Percentiles rank a stretch among this genome's conserved stretches.
Conservation (phyloP, 2,329 filamentous ascomycete genomes). For the Penicillium digitatum region DNA sequence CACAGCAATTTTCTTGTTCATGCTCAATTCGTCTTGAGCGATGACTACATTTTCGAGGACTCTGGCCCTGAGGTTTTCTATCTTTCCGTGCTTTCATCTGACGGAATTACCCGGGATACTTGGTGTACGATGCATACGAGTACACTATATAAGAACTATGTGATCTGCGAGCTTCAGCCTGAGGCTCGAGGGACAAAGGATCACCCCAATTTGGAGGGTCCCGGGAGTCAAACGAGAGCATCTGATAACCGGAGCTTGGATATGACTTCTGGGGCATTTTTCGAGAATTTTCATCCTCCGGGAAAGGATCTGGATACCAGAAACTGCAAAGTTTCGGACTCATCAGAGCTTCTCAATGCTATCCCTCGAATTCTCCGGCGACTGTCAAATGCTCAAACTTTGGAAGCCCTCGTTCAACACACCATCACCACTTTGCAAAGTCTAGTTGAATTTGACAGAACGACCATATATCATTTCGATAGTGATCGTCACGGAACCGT, state of each 20-base stretch:
- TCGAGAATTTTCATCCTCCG: not conserved
- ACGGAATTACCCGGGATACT: constrained; percentile 58
- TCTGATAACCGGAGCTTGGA: not conserved
- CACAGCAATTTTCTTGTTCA: constrained; percentile 75
- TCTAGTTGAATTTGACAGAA: constrained; percentile 77
- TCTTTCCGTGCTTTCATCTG: constrained; percentile 60
- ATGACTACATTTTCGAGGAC: constrained; percentile 65
- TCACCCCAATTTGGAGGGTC: not conserved
- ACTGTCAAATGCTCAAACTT: constrained; percentile 64
- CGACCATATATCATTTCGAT: constrained; percentile 91
- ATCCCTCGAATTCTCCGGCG: constrained; percentile 87
- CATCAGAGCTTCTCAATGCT: constrained; percentile 74
- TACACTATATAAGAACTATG: constrained; percentile 59
- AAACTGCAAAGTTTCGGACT: not conserved
- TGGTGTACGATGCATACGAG: constrained; percentile 86
- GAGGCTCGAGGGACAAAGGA: constrained; percentile 44
- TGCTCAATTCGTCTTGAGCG: constrained; percentile 76
- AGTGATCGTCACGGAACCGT: constrained; percentile 76
- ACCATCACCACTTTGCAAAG: constrained; percentile 79
- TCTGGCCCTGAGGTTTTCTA: constrained; percentile 84
- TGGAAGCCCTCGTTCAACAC: constrained; percentile 72
- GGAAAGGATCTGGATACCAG: not conserved
- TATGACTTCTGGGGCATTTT: not conserved
- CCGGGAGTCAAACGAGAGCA: not conserved
- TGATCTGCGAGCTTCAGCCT: constrained; percentile 82